Evolutionary conservation across 2,329 filamentous ascomycete species (phyloP), one percentile per base, ranked within the genome.

Genomic region (Aspergillus sp.): DNA sequence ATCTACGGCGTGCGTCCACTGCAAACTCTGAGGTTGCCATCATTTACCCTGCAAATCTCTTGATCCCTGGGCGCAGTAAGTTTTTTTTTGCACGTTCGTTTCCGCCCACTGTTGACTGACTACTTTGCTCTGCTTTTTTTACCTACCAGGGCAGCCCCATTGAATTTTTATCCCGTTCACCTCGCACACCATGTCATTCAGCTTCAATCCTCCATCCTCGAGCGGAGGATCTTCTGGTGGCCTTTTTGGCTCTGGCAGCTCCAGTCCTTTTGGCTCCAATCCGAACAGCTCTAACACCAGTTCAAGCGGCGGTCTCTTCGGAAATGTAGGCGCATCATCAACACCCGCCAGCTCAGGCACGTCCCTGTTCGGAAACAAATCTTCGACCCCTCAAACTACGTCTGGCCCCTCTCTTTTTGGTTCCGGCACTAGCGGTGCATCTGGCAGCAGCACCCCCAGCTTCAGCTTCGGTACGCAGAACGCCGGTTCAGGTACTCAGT

Each of bases 121-220:
- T 48, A 47, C 45, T 44, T 46, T 44, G 17, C 15, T 47, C 45
- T 45, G 33, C 44, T 46, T 49, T 38, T 47, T 53, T 57, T 55
- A 41, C 49, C 50, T 17, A 43, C 41, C 51, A 58, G 59, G 58
- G 58, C 49, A 57, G 53, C 53, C 56, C 58, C 47, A 49, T 54
- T 48, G 46, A 54, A 53, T 52, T 49, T 49, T 49, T 58, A 54
- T 52, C 49, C 49, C 49, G 56, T 49, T 51, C 49, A 51, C 55
- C 46, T 56, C 47, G 49, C 49, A 50, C 56, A 43, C 49, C 52
- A 70, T 68, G 62, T 56, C 61, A 7, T 65, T 66, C 48, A 55
- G 57, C 17, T 76, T 74, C 52, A 69, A 69, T 47, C 52, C 61
- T 7, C 59, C 66, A 12, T 55, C 65, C 30, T 66, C 70, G 20